Evolutionary conservation across 306 rosid species (phyloP), one percentile per base, ranked within the genome.

Genomic region (Dalbergia cultrata): DNA sequence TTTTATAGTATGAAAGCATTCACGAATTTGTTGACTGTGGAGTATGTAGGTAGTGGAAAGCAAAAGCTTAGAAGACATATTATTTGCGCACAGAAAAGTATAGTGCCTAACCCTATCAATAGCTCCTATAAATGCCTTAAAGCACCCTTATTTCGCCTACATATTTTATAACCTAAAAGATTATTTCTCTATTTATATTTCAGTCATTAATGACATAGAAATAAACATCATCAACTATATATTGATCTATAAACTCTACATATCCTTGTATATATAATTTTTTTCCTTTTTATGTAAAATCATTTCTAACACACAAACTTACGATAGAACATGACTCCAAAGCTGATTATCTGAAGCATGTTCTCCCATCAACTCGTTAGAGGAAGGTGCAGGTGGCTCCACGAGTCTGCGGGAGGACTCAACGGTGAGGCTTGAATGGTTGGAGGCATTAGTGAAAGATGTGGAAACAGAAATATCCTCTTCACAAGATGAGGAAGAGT

Each of bases 261-360:
- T 50, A 74, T 18, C 45, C 45, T 39, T 14, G 14, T 56, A 2
- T 22, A 26, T 26, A 26, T 26, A 1, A 26, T 26, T 26, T 26
- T 26, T 26, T 26, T 26, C 2, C 31, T 26, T 26, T 5, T 14
- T 14, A 0, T 5, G 41, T 43, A 67, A 21, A 66, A 53, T 19
- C 22, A 76, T 62, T 37, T 16, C 12, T 43, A 63, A 18, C 64
- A 21, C 8, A 50, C 37, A 4, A 43, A 84, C 95, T 89, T 88
- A 95, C 99, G 88, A 69, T 18, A 95, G 80, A 72, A 91, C 88
- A 70, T 95, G 97, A 72, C 69, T 91, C 99, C 99, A 95, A 62
- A 93, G 86, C 5, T 89, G 93, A 73, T 81, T 86, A 76, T 94
- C 97, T 1, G 95, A 84, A 77, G 91, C 86, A 41, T 91, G 95